Evolutionary conservation across 176 grass and related monocot species (phyloP).

Genomic region (Tillandsia leiboldiana): DNA sequence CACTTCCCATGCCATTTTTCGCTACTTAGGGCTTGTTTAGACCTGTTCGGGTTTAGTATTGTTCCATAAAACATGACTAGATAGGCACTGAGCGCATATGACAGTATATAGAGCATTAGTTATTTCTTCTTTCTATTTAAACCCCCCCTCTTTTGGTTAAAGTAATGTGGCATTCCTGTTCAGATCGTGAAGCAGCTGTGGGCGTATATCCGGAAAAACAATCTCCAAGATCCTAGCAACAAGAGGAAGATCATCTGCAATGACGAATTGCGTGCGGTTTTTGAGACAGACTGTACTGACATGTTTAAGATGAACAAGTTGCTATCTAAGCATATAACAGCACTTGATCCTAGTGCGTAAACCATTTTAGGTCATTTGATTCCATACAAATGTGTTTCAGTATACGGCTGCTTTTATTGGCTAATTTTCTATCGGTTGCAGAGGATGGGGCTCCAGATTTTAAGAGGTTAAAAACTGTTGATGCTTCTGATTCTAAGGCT

Average conservation of each 20-base stretch:
- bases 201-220: conserved; percentile 93
- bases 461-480: conserved; percentile 43
- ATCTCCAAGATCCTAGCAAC: conserved; percentile 96
- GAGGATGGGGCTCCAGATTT: conserved; percentile 33
- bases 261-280: conserved; percentile 77
- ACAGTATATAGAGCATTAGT: conserved; percentile 6
- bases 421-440: conserved; percentile 23
- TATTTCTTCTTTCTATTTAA: neutral
- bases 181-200: conserved; percentile 98
- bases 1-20: neutral
- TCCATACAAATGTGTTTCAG: conserved; percentile 5
- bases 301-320: conserved; percentile 99
- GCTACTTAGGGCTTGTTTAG: neutral
- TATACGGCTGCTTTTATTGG: conserved; percentile 7
- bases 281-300: conserved; percentile 90
- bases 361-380: neutral
- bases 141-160: neutral
- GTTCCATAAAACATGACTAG: neutral
- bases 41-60: neutral
- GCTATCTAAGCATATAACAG: conserved; percentile 90
- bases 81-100: neutral
- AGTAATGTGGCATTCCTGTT: conserved; percentile 26
- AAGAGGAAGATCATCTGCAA: conserved; percentile 99
- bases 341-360: conserved; percentile 55
- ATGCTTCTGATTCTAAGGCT: conserved; percentile 26